phyloP scores from a whole-genome alignment of 352 stramenopile species.

The Elongisporangium senticosum region DNA sequence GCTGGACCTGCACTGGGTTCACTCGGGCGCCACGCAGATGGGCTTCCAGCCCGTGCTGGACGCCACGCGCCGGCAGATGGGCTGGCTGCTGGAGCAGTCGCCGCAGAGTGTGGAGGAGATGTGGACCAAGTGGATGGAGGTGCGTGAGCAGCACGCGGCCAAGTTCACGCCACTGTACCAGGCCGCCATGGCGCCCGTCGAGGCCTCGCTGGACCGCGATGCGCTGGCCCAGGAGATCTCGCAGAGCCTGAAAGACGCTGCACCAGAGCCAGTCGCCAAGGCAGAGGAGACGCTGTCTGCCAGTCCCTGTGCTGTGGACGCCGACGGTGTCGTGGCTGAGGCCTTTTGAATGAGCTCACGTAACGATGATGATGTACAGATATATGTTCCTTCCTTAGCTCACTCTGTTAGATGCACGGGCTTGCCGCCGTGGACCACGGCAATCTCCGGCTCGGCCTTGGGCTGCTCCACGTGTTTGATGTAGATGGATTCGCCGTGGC shows the following conservation, averaged over 20 bases:
- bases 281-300: background rate
- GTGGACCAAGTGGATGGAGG: slow-evolving; percentile 81
- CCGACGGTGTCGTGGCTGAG: background rate
- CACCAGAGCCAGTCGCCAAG: slow-evolving; percentile 4
- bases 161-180: slow-evolving; percentile 39
- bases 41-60: slow-evolving; percentile 78
- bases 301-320: background rate
- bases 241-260: slow-evolving; percentile 8
- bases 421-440: background rate
- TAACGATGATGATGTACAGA: background rate
- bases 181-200: slow-evolving; percentile 2
- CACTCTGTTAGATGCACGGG: background rate
- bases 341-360: background rate
- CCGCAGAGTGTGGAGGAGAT: slow-evolving; percentile 71
- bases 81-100: slow-evolving; percentile 75
- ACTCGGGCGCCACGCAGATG: slow-evolving; percentile 79
- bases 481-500: slow-evolving; percentile 62
- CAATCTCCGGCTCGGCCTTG: background rate
- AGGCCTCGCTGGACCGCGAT: slow-evolving; percentile 7
- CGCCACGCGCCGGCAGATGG: slow-evolving; percentile 70
- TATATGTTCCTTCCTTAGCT: background rate
- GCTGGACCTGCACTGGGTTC: slow-evolving; percentile 75
- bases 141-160: slow-evolving; percentile 60
- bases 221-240: slow-evolving; percentile 13
- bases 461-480: slow-evolving; percentile 16